Evolutionary conservation across 2,329 filamentous ascomycete species (phyloP).

Genomic region (Tolypocladium pustulatum): DNA sequence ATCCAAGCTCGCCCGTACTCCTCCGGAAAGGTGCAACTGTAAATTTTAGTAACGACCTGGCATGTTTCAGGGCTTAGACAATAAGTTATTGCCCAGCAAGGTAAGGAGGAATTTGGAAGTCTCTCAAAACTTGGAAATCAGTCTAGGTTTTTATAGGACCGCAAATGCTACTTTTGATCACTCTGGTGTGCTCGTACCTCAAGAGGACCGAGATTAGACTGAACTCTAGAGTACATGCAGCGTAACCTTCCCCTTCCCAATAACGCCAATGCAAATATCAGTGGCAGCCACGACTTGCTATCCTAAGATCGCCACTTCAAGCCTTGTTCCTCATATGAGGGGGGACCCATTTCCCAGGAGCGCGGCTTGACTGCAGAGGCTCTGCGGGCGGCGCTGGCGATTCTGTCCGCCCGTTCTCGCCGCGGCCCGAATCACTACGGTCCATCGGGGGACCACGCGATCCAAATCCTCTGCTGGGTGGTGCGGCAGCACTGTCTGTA

Average conservation of each 20-base stretch:
- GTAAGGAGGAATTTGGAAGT: too few species aligned
- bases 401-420: constrained; percentile 27
- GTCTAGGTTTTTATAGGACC: neutral
- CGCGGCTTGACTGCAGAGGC: constrained; percentile 40
- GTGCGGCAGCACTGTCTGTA: constrained; percentile 33
- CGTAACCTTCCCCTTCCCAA: constrained; percentile 19
- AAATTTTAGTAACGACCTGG: too few species aligned
- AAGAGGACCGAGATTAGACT: constrained; percentile 20
- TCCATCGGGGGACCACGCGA: constrained; percentile 30
- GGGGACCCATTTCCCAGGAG: constrained; percentile 51
- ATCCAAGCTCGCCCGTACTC: too few species aligned
- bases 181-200: constrained; percentile 19
- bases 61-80: too few species aligned
- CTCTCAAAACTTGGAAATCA: too few species aligned
- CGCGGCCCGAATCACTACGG: constrained; percentile 31
- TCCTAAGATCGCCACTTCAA: constrained; percentile 6
- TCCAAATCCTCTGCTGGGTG: constrained; percentile 26
- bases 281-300: constrained; percentile 3
- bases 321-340: constrained; percentile 27
- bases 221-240: constrained; percentile 27
- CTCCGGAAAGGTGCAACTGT: too few species aligned
- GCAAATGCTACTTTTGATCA: constrained; percentile 9
- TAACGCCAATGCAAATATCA: constrained; percentile 26
- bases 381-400: constrained; percentile 35
- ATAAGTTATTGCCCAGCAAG: too few species aligned